phyloP scores from a whole-genome alignment of 106 monocot genomes.

The Apostasia shenzhenica region DNA sequence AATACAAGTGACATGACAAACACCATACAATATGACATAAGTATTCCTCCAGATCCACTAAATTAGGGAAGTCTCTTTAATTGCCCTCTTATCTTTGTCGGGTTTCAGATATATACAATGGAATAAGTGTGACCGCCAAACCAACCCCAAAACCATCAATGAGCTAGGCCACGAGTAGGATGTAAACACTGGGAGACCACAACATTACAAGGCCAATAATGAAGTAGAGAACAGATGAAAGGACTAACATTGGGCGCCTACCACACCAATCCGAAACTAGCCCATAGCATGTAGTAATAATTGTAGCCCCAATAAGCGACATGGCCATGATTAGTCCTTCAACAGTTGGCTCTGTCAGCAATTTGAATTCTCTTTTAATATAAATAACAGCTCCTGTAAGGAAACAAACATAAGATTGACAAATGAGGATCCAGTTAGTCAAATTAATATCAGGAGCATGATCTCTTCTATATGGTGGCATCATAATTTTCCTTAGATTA shows the following conservation, averaged over 20 bases:
- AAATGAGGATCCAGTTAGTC: neutral
- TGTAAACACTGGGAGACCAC: slow-evolving; percentile 32
- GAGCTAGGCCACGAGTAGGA: slow-evolving; percentile 21
- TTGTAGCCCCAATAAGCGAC: slow-evolving; percentile 33
- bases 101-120: slow-evolving; percentile 39
- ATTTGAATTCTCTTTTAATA: slow-evolving; percentile 30
- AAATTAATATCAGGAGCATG: too few relatives aligned
- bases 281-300: slow-evolving; percentile 34
- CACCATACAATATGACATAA: slow-evolving; percentile 29
- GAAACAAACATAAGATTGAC: neutral
- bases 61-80: slow-evolving; percentile 30
- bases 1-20: slow-evolving; percentile 19
- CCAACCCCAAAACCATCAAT: slow-evolving; percentile 35
- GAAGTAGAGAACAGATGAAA: slow-evolving; percentile 30
- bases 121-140: slow-evolving; percentile 27
- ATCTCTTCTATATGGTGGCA: too few relatives aligned
- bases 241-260: slow-evolving; percentile 22
- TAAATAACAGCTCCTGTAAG: slow-evolving; percentile 26
- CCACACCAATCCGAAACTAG: slow-evolving; percentile 22
- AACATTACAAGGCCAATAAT: slow-evolving; percentile 23
- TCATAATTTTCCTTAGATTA: too few relatives aligned
- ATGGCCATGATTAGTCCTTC: slow-evolving; percentile 33
- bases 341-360: slow-evolving; percentile 19
- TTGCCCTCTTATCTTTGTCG: slow-evolving; percentile 24
- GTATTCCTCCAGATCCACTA: slow-evolving; percentile 28